Evolutionary conservation across 345 rosid species (phyloP).

Genomic region (Streptanthus diversifolius): DNA sequence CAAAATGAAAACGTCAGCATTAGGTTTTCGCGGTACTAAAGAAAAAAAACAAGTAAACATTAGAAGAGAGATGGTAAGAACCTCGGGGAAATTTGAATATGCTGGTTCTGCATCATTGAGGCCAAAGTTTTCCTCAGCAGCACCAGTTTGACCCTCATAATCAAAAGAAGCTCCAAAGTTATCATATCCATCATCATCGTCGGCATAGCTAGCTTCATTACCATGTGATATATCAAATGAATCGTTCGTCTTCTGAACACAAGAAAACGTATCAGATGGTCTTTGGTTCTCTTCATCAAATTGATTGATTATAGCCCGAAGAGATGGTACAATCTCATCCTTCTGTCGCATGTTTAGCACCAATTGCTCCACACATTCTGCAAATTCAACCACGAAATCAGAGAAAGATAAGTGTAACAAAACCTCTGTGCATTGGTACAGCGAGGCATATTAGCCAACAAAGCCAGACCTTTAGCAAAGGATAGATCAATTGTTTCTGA

Average conservation of each 20-base stretch:
- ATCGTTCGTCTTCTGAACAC: constrained; percentile 41
- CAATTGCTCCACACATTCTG: constrained; percentile 75
- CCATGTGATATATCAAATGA: constrained; percentile 36
- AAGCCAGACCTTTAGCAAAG: constrained; percentile 67
- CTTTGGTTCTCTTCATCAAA: constrained; percentile 74
- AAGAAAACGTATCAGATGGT: constrained; percentile 48
- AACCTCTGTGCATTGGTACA: constrained; percentile 3
- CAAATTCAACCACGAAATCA: constrained; percentile 20
- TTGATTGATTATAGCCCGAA: constrained; percentile 49
- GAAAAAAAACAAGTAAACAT: constrained; percentile 1
- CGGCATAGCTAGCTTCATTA: constrained; percentile 45
- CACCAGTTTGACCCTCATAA: constrained; percentile 49
- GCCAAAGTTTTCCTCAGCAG: constrained; percentile 43
- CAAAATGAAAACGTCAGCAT: constrained; percentile 27
- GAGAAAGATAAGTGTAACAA: background rate
- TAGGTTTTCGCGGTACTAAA: background rate
- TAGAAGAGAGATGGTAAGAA: constrained; percentile 18
- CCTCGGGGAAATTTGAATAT: constrained; percentile 60
- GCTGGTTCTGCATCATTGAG: constrained; percentile 43
- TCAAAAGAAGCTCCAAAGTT: constrained; percentile 46
- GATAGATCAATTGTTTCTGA: constrained; percentile 65
- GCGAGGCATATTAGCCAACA: constrained; percentile 12
- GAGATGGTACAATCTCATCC: constrained; percentile 81
- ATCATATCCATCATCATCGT: constrained; percentile 50
- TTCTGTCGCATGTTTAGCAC: constrained; percentile 52